Percentiles rank a stretch among this genome's conserved stretches.
phyloP scores from a whole-genome alignment of 1,284 basidiomycete genomes.

The Pyrrhoderma lamaoense region DNA sequence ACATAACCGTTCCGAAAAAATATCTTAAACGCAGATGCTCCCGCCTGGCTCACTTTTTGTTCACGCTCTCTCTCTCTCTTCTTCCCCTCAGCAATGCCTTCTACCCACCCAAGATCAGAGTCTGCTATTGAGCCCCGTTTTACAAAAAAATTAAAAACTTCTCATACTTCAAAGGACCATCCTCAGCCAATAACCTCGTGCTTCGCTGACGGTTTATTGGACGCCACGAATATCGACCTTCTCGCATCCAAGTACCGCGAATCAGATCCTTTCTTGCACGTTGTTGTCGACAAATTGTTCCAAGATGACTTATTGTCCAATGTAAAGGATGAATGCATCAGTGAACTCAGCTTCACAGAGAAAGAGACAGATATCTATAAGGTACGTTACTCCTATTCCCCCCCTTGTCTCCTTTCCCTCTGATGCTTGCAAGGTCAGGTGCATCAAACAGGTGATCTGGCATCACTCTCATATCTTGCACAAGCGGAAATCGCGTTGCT shows the following conservation, averaged over 20 bases:
- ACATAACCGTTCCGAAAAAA: too few relatives aligned
- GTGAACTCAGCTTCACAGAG: constrained; percentile 86
- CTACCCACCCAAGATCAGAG: constrained; percentile 1
- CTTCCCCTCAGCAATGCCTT: too few relatives aligned
- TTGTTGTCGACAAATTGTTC: constrained; percentile 77
- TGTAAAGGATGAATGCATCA: constrained; percentile 77
- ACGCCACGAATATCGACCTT: constrained; percentile 44
- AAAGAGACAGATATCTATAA: constrained; percentile 99
- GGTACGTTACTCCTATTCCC: constrained; percentile 36
- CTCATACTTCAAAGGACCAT: neutral
- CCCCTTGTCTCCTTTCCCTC: neutral
- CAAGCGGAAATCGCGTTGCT: constrained; percentile 71
- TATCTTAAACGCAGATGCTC: too few relatives aligned
- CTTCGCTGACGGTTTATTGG: constrained; percentile 53
- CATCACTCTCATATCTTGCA: constrained; percentile 83
- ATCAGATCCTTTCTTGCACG: constrained; percentile 78
- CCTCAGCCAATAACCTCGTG: constrained; percentile 19
- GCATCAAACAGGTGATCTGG: constrained; percentile 95
- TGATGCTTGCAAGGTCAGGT: constrained; percentile 46
- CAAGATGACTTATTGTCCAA: constrained; percentile 72
- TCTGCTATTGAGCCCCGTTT: neutral
- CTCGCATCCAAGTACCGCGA: constrained; percentile 50
- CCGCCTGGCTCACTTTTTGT: too few relatives aligned
- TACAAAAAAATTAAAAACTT: constrained; percentile 11
- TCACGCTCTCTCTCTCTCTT: too few relatives aligned